phyloP scores from a whole-genome alignment of 2,329 filamentous ascomycete genomes.

The Lithohypha guttulata region DNA sequence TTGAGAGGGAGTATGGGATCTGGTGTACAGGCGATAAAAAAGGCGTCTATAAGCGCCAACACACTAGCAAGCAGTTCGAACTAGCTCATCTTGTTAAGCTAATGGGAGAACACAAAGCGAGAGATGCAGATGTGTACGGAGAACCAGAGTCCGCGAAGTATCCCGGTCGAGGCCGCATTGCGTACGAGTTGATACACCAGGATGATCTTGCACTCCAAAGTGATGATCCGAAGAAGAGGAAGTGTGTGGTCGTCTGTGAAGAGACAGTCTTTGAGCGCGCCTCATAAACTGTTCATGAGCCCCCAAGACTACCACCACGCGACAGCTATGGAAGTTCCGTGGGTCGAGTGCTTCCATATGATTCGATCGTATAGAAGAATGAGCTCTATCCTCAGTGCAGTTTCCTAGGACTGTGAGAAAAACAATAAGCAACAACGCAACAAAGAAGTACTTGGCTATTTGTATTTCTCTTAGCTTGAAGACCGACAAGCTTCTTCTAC shows the following conservation, averaged over 20 bases:
- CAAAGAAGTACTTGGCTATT: too few relatives aligned
- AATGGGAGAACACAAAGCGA: not conserved
- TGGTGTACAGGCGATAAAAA: slow-evolving; percentile 1
- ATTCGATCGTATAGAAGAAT: too few relatives aligned
- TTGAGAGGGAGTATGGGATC: slow-evolving; percentile 1
- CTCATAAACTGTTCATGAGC: too few relatives aligned
- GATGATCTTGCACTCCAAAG: not conserved
- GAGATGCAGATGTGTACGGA: not conserved
- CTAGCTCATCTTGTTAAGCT: not conserved
- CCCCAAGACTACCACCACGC: too few relatives aligned
- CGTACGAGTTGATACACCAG: not conserved
- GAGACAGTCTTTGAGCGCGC: not conserved
- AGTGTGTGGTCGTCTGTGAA: slow-evolving; percentile 2
- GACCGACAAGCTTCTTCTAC: too few relatives aligned
- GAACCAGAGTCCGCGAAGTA: not conserved
- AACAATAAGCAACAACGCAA: too few relatives aligned
- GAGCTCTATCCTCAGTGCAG: too few relatives aligned
- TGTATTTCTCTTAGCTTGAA: too few relatives aligned
- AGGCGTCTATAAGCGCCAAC: not conserved
- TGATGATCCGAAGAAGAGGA: not conserved
- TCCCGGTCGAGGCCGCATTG: not conserved
- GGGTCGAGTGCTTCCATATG: too few relatives aligned
- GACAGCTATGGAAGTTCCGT: too few relatives aligned
- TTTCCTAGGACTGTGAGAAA: too few relatives aligned
- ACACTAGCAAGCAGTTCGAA: not conserved